Evolutionary conservation across 129 eudicot genomes (phyloP), one percentile per base, ranked within the genome.

Genomic region (Flaveria sonorensis): DNA sequence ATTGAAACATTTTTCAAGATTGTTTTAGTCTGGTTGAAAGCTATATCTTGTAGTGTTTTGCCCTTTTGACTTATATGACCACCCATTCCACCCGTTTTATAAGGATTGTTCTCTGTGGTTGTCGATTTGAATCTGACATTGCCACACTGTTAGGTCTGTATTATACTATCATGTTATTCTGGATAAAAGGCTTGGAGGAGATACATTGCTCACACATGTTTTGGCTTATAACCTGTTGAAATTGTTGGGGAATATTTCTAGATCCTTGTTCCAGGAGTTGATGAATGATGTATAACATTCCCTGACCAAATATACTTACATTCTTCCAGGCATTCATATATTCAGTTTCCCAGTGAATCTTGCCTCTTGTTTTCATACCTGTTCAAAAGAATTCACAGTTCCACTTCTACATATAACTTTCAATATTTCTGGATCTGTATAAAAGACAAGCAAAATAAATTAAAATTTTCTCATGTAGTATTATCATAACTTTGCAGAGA

Each of bases 401-500:
- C 59, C 59, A 69, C 30, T 30, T 30, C 36, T 5, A n/a, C n/a
- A 11, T 47, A 43, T 14, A 28, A 48, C 40, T 70, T 9, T 47
- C 15, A 43, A 20, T 70, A 42, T 15, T 15, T 14, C 66, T 36
- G 66, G 46, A 74, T 74, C 10, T 2, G 9, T 46, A 48, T 62
- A 46, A 26, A 28, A 64, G 24, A 76, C 51, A 62, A 52, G 45
- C 68, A 53, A n/a, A 16, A 36, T 12, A 20, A 50, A 0, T 69
- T 10, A 23, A 26, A 13, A 1, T 1, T 68, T 51, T 77, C 70
- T 78, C 61, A 21, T 85, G 16, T 70, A 51, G 61, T 74, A 51
- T 24, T 42, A 52, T 71, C 28, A 61, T 48, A 28, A 15, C 60
- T 42, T 76, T 86, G 77, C 87, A 95, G 99, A 85, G 96, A 85